These are phyloP conservation scores for Diversispora eburnea DNA, from an alignment of 192 early-diverging fungal genomes.

Conservation along the genomic window DNA sequence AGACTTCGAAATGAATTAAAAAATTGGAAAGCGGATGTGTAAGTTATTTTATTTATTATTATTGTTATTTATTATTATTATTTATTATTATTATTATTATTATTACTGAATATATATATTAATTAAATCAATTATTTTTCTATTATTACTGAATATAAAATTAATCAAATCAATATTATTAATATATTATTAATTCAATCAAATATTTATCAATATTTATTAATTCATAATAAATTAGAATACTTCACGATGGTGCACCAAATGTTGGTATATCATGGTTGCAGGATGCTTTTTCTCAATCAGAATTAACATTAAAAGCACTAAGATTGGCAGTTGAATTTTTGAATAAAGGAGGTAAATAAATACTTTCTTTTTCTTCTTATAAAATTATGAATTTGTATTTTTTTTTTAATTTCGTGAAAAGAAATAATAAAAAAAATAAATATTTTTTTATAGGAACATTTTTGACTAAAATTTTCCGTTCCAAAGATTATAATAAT, in stretches of 20 bases:
- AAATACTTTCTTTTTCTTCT: too few relatives aligned
- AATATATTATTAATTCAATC: background rate
- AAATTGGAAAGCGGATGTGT: conserved; percentile 98
- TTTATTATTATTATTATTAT: background rate
- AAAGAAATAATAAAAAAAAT: too few relatives aligned
- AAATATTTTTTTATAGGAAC: conserved; percentile 43
- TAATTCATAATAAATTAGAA: conserved; percentile 38
- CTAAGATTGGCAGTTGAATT: conserved; percentile 94
- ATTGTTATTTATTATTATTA: background rate
- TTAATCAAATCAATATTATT: background rate
- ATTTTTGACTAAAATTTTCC: conserved; percentile 98
- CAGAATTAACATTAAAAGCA: conserved; percentile 87
- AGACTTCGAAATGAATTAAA: conserved; percentile 87
- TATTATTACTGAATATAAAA: conserved; percentile 2
- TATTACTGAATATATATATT: background rate
- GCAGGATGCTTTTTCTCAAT: conserved; percentile 95
- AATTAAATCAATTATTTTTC: too few relatives aligned
- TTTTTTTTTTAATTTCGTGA: background rate
- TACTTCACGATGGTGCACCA: conserved; percentile 98
- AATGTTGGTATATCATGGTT: conserved; percentile 96
- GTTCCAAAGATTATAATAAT: conserved; percentile 99
- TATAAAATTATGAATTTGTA: background rate
- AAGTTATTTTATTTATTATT: conserved; percentile 26
- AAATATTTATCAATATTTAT: background rate
- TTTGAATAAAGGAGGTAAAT: conserved; percentile 73